A percentile compares a stretch with the other conserved stretches of the same genome.
Conservation (phyloP, 2,329 filamentous ascomycete genomes). For the Keithomyces neogunnii region DNA sequence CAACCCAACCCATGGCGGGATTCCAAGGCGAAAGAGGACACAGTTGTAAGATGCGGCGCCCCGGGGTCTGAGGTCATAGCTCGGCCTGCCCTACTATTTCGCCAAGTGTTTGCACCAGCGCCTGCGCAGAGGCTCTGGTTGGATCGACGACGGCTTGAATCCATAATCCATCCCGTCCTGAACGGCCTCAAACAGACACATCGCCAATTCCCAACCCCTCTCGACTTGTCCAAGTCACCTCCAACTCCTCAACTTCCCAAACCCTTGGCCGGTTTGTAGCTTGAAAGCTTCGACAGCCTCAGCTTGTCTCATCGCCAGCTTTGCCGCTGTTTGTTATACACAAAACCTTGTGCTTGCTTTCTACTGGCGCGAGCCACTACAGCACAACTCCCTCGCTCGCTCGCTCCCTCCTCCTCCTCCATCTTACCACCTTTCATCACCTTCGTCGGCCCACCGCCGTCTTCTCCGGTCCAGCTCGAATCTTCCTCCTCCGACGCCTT, state of each 20-base stretch:
- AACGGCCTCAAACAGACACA: not conserved
- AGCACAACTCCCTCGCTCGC: not conserved
- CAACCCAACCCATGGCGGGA: not conserved
- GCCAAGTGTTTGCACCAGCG: too few species aligned
- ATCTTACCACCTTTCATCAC: not conserved
- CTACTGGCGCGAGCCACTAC: not conserved
- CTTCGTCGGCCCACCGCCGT: not conserved
- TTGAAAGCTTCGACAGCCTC: too few species aligned
- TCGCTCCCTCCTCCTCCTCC: not conserved
- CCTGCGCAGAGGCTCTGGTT: too few species aligned
- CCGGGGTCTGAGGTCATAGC: conserved; percentile 1
- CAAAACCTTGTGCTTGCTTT: not conserved
- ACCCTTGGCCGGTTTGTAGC: too few species aligned
- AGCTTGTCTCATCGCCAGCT: too few species aligned
- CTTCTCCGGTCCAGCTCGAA: conserved; percentile 1
- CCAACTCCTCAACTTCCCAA: not conserved
- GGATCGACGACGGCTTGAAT: too few species aligned
- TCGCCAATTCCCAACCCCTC: conserved; percentile 1
- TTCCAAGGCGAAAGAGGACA: conserved; percentile 23
- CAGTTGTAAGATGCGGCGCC: conserved; percentile 20
- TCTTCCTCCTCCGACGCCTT: not conserved
- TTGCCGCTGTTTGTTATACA: too few species aligned
- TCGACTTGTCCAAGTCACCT: not conserved
- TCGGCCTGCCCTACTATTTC: not conserved
- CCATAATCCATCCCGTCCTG: not conserved